Evolutionary conservation across 176 grass and related monocot genomes (phyloP).

Genomic region (Pharus latifolius): DNA sequence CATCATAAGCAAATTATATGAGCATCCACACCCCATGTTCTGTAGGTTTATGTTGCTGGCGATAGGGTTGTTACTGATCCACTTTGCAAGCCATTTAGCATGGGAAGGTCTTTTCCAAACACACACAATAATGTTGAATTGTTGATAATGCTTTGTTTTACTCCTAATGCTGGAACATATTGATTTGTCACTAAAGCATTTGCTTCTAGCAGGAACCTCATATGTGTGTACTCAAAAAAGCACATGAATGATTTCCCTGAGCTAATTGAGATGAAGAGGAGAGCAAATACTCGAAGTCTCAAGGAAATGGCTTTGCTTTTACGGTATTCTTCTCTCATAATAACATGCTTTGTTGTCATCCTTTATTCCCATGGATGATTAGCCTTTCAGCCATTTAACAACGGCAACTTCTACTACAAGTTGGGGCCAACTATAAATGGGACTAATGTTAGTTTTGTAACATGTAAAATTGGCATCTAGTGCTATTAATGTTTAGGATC

Average conservation of each 20-base stretch:
- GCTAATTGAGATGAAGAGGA: slow-evolving; percentile 86
- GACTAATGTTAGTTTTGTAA: background rate
- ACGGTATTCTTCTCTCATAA: slow-evolving; percentile 44
- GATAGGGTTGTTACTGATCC: slow-evolving; percentile 90
- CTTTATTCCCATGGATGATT: background rate
- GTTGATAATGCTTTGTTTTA: slow-evolving; percentile 1
- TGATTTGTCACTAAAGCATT: slow-evolving; percentile 11
- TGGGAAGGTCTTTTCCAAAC: slow-evolving; percentile 72
- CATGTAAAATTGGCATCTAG: background rate
- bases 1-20: slow-evolving; percentile 12
- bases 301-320: slow-evolving; percentile 99
- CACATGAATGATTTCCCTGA: slow-evolving; percentile 95
- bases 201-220: slow-evolving; percentile 70
- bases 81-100: slow-evolving; percentile 97
- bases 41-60: slow-evolving; percentile 87
- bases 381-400: background rate
- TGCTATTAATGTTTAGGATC: background rate
- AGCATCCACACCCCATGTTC: background rate
- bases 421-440: background rate
- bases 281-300: slow-evolving; percentile 86
- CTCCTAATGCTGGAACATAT: background rate
- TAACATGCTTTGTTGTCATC: slow-evolving; percentile 20
- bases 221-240: slow-evolving; percentile 97
- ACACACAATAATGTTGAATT: background rate
- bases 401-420: background rate